These are phyloP conservation scores for Sporothrix mexicana DNA, from an alignment of 2,329 filamentous ascomycete species.

Conservation along the genomic window DNA sequence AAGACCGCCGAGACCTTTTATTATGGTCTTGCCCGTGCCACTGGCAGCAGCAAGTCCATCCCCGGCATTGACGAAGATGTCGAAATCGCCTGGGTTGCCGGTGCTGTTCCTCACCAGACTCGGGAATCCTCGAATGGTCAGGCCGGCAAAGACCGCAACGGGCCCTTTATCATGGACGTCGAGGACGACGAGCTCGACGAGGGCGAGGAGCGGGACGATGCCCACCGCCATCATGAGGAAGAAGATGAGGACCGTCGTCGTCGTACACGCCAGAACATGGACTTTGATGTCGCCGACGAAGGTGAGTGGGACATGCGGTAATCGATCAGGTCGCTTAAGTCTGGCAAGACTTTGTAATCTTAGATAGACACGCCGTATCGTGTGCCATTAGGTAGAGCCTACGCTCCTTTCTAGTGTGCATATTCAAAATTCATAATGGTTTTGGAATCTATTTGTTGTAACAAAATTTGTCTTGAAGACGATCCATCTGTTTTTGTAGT, in stretches of 20 bases:
- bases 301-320: conserved; percentile 51
- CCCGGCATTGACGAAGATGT: conserved; percentile 67
- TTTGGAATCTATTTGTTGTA: not conserved
- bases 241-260: conserved; percentile 15
- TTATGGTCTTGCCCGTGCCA: conserved; percentile 53
- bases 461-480: too few relatives aligned
- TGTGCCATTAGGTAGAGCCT: not conserved
- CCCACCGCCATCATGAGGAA: conserved; percentile 14
- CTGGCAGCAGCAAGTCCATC: conserved; percentile 55
- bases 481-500: too few relatives aligned
- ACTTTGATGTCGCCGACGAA: conserved; percentile 61
- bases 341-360: not conserved
- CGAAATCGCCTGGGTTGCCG: conserved; percentile 66
- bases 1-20: conserved; percentile 74
- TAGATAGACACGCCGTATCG: not conserved
- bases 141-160: conserved; percentile 33
- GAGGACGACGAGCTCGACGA: conserved; percentile 15
- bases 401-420: not conserved
- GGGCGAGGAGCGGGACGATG: not conserved
- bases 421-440: not conserved
- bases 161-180: not conserved
- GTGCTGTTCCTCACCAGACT: conserved; percentile 26
- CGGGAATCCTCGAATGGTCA: not conserved
- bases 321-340: not conserved
- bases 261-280: conserved; percentile 51